Base-by-base conservation (phyloP, 164 flowering plant species). In the Platanus orientalis region DNA sequence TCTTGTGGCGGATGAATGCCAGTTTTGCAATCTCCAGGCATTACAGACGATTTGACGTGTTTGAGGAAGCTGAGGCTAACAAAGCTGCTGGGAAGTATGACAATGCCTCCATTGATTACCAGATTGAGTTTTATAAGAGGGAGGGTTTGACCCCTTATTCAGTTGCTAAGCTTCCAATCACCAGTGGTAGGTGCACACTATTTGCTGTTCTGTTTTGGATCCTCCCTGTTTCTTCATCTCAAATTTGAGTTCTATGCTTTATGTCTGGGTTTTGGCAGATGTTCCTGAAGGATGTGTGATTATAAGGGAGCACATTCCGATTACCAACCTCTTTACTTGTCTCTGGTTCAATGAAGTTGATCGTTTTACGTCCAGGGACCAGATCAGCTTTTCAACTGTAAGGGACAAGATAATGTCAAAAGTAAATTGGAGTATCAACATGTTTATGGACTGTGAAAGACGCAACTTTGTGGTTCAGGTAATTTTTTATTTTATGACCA, bases 291-390 rank as follows among this genome's bases (percentile, higher is more conserved):
- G 98, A 34, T 94, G 98, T 56, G 93, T 85, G 24, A 82, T 94
- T 57, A 77, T 94, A 52, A 82, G 76, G 62, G 98, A 91, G 69
- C 98, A 94, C 69, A 84, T 81, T 62, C 95, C 97, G 23, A 79
- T 91, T 50, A 86, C 97, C 51, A 94, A 94, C 73, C 85, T 93
- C 14, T 89, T 89, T 64, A 83, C 92, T 42, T 93, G 98, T 63
- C 78, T 85, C 19, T 93, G 98, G 98, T 93, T 93, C 84, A 93
- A 90, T 67, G 98, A 93, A 83, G 98, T 93, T 57, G 97, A 93
- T 65, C 92, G 97, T 27, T 93, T 93, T 69, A 93, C 98, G 60
- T 76, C 98, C 26, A 78, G 98, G 68, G 98, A 93, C 66, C 98
- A 93, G 71, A 49, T 93, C 61, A 93, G 98, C 80, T 93, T 93